Percentiles rank a stretch among this genome's conserved stretches.
phyloP scores from a whole-genome alignment of 83 land plant genomes.

The Diphasiastrum complanatum region DNA sequence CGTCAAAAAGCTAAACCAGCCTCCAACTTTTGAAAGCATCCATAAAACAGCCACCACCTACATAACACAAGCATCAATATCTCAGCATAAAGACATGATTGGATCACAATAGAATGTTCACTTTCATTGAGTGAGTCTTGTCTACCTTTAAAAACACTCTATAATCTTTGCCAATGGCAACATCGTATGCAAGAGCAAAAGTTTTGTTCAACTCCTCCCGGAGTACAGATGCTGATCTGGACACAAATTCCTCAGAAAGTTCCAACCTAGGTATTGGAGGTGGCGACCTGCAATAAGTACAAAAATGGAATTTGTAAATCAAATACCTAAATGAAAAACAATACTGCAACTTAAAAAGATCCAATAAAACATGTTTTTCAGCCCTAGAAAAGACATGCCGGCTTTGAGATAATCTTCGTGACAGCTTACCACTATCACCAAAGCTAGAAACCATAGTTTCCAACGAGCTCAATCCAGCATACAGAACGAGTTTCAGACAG shows the following conservation, averaged over 20 bases:
- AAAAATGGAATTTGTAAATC: too few relatives aligned
- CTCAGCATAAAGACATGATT: not conserved
- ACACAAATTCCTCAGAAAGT: constrained; percentile 54
- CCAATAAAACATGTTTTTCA: not conserved
- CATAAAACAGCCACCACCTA: constrained; percentile 45
- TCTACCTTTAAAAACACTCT: constrained; percentile 53
- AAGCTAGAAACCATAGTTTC: too few relatives aligned
- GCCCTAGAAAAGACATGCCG: too few relatives aligned
- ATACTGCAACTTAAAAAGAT: not conserved
- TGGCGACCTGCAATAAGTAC: constrained; percentile 42
- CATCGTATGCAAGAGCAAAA: constrained; percentile 49
- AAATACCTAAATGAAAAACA: not conserved
- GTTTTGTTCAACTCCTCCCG: constrained; percentile 46
- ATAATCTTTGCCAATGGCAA: constrained; percentile 50
- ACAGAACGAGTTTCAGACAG: too few relatives aligned
- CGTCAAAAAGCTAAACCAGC: constrained; percentile 69
- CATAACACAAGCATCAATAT: not conserved
- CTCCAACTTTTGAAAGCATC: constrained; percentile 48
- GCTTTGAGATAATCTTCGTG: too few relatives aligned
- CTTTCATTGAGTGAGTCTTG: not conserved
- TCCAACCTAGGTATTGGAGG: constrained; percentile 42
- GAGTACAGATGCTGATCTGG: constrained; percentile 30
- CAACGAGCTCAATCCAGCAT: too few relatives aligned
- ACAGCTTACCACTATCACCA: too few relatives aligned
- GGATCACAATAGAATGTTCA: not conserved